These are phyloP conservation scores for Vachellia pachyceras DNA, from an alignment of 306 rosid genomes.

Conservation along the genomic window DNA sequence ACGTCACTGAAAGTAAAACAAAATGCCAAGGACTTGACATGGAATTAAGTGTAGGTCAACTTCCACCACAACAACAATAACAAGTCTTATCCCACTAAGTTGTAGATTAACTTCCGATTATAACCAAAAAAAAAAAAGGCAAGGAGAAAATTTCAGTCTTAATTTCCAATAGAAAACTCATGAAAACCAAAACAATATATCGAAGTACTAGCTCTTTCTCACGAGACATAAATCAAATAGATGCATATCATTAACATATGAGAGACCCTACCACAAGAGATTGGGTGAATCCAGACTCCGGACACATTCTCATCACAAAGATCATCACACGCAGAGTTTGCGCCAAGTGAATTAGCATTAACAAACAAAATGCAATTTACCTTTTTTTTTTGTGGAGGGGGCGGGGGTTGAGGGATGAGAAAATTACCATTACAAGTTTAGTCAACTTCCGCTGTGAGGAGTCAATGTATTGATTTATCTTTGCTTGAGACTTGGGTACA, in stretches of 20 bases:
- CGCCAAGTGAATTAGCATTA: not conserved
- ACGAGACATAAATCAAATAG: not conserved
- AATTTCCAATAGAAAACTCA: not conserved
- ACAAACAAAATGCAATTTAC: constrained; percentile 12
- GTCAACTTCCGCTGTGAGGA: constrained; percentile 92
- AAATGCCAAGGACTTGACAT: constrained; percentile 3
- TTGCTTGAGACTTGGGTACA: constrained; percentile 86
- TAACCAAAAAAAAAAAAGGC: not conserved
- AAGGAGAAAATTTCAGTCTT: constrained; percentile 27
- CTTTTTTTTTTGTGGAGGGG: not conserved
- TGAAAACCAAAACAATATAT: constrained; percentile 23
- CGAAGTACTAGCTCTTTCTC: constrained; percentile 6
- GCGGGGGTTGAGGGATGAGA: constrained; percentile 25
- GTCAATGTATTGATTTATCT: constrained; percentile 86
- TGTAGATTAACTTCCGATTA: not conserved
- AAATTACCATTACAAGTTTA: constrained; percentile 89
- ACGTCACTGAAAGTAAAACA: constrained; percentile 28
- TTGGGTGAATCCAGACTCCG: not conserved
- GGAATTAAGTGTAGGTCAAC: constrained; percentile 19
- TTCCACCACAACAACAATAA: not conserved
- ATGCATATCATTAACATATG: constrained; percentile 4
- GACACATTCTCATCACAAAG: too few relatives aligned
- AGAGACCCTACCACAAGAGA: constrained; percentile 10
- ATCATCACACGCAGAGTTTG: constrained; percentile 17
- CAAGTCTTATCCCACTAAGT: not conserved